Evolutionary conservation across 1,284 basidiomycete genomes (phyloP).

Genomic region (Farysia itapuensis): DNA sequence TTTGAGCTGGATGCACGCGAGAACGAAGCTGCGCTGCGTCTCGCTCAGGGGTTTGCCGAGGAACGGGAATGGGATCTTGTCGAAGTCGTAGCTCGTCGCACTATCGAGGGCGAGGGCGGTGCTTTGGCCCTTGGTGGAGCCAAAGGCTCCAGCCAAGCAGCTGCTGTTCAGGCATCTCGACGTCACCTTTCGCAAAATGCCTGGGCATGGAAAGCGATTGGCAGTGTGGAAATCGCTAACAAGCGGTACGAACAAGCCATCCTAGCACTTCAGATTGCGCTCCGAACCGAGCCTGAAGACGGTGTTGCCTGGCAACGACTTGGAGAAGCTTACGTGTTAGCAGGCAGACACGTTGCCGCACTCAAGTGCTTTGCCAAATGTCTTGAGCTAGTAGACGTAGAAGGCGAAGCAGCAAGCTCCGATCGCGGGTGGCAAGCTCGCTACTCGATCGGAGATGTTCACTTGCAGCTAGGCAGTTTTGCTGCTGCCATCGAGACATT

Average conservation of each 20-base stretch:
- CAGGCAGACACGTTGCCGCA: conserved; percentile 84
- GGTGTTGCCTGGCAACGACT: conserved; percentile 81
- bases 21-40: conserved; percentile 76
- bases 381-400: conserved; percentile 60
- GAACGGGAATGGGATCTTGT: conserved; percentile 95
- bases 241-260: conserved; percentile 78
- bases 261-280: conserved; percentile 80
- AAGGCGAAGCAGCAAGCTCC: conserved; percentile 1
- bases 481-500: conserved; percentile 74
- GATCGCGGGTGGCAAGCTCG: conserved; percentile 75
- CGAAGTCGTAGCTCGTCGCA: conserved; percentile 84
- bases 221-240: conserved; percentile 80
- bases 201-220: conserved; percentile 99
- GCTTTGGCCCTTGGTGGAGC: conserved; percentile 18
- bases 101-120: conserved; percentile 73
- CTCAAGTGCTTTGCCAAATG: conserved; percentile 82
- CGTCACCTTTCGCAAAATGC: conserved; percentile 68
- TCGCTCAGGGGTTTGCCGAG: conserved; percentile 87
- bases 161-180: conserved; percentile 18
- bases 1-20: conserved; percentile 93
- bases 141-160: conserved; percentile 4
- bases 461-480: conserved; percentile 76
- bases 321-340: conserved; percentile 85
- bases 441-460: conserved; percentile 83
- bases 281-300: conserved; percentile 79